Conservation (phyloP, 2,329 filamentous ascomycete genomes). For the Colletotrichum godetiae region DNA sequence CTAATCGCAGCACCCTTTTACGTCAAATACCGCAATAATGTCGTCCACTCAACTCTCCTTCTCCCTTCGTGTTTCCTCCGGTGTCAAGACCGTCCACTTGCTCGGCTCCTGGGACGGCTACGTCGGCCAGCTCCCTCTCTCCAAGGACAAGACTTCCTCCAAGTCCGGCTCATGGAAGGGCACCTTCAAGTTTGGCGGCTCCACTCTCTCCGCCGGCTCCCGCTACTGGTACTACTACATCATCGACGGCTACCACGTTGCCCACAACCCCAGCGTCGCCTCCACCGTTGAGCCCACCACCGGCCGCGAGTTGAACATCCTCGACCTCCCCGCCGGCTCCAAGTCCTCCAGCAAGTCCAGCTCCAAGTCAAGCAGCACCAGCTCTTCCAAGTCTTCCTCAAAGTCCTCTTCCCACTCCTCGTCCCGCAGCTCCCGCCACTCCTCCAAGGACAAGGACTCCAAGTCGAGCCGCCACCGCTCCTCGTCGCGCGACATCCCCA, state of each 20-base stretch:
- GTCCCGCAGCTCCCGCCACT: conserved; percentile 48
- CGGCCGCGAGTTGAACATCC: conserved; percentile 95
- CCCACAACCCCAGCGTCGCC: conserved; percentile 91
- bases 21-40: conserved; percentile 69
- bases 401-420: conserved; percentile 60
- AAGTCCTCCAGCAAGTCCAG: conserved; percentile 50
- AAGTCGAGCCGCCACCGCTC: conserved; percentile 60
- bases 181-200: conserved; percentile 93
- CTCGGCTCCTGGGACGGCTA: conserved; percentile 99
- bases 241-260: conserved; percentile 98
- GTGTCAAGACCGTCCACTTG: conserved; percentile 97
- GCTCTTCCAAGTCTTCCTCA: conserved; percentile 57
- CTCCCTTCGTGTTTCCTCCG: conserved; percentile 92
- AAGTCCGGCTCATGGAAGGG: conserved; percentile 95
- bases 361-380: conserved; percentile 43
- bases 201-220: conserved; percentile 86
- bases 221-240: conserved; percentile 99
- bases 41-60: conserved; percentile 94
- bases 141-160: conserved; percentile 83
- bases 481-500: conserved; percentile 76
- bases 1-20: conserved; percentile 46
- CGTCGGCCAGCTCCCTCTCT: conserved; percentile 90
- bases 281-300: conserved; percentile 96
- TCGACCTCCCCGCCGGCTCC: conserved; percentile 79
- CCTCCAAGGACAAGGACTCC: conserved; percentile 51